These are phyloP conservation scores for Alternaria panax DNA, from an alignment of 2,329 filamentous ascomycete species.

Conservation along the genomic window DNA sequence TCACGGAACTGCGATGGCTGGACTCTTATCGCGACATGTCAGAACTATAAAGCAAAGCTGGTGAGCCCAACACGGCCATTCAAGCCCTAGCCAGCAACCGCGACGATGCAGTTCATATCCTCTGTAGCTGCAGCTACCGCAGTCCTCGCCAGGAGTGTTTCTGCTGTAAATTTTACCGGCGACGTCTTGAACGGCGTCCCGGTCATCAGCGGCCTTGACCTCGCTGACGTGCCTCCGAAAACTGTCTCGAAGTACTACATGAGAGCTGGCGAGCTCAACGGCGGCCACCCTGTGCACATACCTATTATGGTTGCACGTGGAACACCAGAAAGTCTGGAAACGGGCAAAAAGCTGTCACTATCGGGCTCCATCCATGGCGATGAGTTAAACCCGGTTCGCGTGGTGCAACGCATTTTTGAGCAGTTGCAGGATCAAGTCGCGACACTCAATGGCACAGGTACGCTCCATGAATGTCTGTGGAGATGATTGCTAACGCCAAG, in stretches of 20 bases:
- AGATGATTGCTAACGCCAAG: constrained; percentile 8
- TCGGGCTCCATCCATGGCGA: constrained; percentile 52
- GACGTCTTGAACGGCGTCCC: constrained; percentile 44
- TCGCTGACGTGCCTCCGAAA: constrained; percentile 47
- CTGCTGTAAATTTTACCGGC: constrained; percentile 41
- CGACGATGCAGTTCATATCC: constrained; percentile 38
- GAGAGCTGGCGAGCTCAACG: constrained; percentile 49
- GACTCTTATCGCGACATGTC: constrained; percentile 24
- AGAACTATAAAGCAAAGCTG: constrained; percentile 19
- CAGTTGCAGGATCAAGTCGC: constrained; percentile 38
- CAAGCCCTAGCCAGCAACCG: constrained; percentile 2
- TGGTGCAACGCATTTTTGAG: constrained; percentile 48
- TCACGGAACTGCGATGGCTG: background rate
- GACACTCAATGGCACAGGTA: constrained; percentile 48
- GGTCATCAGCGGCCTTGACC: constrained; percentile 45
- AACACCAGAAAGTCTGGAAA: constrained; percentile 45
- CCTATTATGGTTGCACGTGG: constrained; percentile 51
- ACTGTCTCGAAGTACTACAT: constrained; percentile 49
- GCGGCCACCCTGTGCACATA: constrained; percentile 48
- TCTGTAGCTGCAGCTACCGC: constrained; percentile 26
- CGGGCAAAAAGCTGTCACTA: constrained; percentile 48
- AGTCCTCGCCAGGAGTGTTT: constrained; percentile 24
- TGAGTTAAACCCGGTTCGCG: constrained; percentile 49
- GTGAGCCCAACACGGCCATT: background rate
- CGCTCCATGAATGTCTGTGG: background rate